Evolutionary conservation across 1,284 basidiomycete species (phyloP).

Genomic region (Mrakiaceae sp.): DNA sequence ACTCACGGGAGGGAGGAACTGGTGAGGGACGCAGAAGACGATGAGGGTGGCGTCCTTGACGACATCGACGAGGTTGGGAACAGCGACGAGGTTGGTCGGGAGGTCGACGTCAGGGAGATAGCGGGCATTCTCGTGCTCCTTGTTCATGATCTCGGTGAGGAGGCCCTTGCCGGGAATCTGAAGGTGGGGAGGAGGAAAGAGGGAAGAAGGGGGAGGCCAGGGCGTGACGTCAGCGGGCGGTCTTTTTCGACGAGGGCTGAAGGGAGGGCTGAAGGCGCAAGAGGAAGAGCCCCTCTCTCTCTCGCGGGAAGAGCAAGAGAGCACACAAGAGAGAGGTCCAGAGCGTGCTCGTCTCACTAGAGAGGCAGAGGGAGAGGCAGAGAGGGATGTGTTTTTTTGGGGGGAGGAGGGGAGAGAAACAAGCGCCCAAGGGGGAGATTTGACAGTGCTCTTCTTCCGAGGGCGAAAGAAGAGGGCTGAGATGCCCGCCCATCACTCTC

Average conservation of each 20-base stretch:
- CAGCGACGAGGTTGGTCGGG: slow-evolving; percentile 43
- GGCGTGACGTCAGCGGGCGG: too few species aligned
- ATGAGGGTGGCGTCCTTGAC: slow-evolving; percentile 44
- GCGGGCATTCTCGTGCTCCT: slow-evolving; percentile 46
- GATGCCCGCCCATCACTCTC: too few species aligned
- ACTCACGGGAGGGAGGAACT: slow-evolving; percentile 26
- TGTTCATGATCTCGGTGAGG: slow-evolving; percentile 43
- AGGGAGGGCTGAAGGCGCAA: background rate
- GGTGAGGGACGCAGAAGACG: slow-evolving; percentile 46
- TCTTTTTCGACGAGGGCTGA: background rate
- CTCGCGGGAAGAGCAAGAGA: background rate
- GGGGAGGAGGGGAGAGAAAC: too few species aligned
- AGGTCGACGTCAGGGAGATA: slow-evolving; percentile 44
- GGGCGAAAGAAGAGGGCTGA: too few species aligned
- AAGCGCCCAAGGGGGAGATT: background rate
- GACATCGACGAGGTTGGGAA: slow-evolving; percentile 40
- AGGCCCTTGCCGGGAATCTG: slow-evolving; percentile 43
- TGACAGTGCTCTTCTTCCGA: background rate
- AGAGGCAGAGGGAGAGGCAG: background rate
- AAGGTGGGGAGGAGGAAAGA: background rate
- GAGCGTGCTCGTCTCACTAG: too few species aligned
- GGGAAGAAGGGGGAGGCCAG: background rate
- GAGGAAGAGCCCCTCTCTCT: background rate
- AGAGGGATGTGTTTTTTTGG: too few species aligned
- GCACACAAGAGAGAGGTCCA: background rate